Evolutionary conservation across 164 flowering plant species (phyloP), one percentile per base, ranked within the genome.

Genomic region (Stephania cephalantha): DNA sequence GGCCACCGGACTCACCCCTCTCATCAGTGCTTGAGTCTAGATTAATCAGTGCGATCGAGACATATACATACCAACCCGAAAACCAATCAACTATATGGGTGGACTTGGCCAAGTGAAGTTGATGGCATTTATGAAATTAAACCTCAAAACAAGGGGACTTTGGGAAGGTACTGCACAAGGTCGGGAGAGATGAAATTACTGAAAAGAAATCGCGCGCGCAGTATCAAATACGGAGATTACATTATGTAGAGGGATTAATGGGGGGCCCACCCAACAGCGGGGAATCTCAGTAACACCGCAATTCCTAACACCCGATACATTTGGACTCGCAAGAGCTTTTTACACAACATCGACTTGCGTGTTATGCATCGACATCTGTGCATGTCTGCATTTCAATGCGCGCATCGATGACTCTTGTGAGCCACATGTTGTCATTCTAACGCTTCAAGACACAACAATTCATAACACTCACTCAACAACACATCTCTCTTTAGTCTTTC

Each of bases 281-380:
- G 73, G 84, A 78, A 79, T 78, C 79, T 79, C 79, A 70, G 77
- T 78, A 75, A 79, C 82, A 82, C 78, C 72, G 25, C 25, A 25
- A 25, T 25, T 25, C 25, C 0, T 25, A 25, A 25, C n/a, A n/a
- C n/a, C n/a, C n/a, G n/a, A n/a, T n/a, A n/a, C n/a, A n/a, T n/a
- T n/a, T n/a, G n/a, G n/a, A n/a, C n/a, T n/a, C n/a, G n/a, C n/a
- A n/a, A n/a, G n/a, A n/a, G n/a, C n/a, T n/a, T n/a, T n/a, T n/a
- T n/a, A n/a, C n/a, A n/a, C n/a, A n/a, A n/a, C n/a, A n/a, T n/a
- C n/a, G n/a, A n/a, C n/a, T n/a, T n/a, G 25, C 25, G 25, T 25
- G 25, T 25, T 25, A 25, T 25, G 0, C 0, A 25, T 25, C 0
- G 0, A 25, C 0, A 25, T 25, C 0, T 0, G 0, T 25, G 0